A percentile compares a stretch with the other conserved stretches of the same genome.
These are phyloP conservation scores for Volutella citrinella DNA, from an alignment of 2,329 filamentous ascomycete species.

Conservation along the genomic window DNA sequence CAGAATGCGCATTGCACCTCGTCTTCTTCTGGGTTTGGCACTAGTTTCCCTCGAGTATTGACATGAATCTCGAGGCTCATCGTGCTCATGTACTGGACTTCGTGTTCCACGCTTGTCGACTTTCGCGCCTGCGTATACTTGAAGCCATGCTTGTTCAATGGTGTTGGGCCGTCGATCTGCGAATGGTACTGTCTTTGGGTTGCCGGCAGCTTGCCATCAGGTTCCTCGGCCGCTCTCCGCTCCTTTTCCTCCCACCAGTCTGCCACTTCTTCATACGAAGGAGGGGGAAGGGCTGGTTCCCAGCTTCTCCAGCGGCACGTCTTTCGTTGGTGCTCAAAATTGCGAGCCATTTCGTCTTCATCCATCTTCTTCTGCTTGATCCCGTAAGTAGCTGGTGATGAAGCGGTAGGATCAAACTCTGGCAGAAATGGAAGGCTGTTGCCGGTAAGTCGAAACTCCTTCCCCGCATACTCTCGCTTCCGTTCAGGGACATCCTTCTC, in stretches of 20 bases:
- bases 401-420: conserved; percentile 65
- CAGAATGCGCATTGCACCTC: conserved; percentile 88
- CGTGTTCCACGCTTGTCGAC: conserved; percentile 74
- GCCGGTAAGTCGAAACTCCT: conserved; percentile 76
- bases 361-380: conserved; percentile 43
- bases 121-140: conserved; percentile 78
- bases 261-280: conserved; percentile 65
- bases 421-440: conserved; percentile 77
- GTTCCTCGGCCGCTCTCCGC: conserved; percentile 4
- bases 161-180: conserved; percentile 86
- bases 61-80: conserved; percentile 94
- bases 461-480: conserved; percentile 79
- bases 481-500: conserved; percentile 79
- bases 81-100: conserved; percentile 91
- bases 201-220: conserved; percentile 16
- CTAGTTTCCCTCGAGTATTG: conserved; percentile 75
- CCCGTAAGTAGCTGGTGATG: conserved; percentile 53
- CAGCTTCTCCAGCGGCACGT: conserved; percentile 62
- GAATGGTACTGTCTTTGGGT: conserved; percentile 53
- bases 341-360: conserved; percentile 49
- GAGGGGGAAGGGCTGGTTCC: conserved; percentile 72
- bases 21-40: conserved; percentile 88
- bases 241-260: conserved; percentile 58
- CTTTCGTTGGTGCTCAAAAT: conserved; percentile 44
- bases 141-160: conserved; percentile 76